These are phyloP conservation scores for Arthroderma sp. DNA, from an alignment of 2,329 filamentous ascomycete genomes.

Conservation along the genomic window DNA sequence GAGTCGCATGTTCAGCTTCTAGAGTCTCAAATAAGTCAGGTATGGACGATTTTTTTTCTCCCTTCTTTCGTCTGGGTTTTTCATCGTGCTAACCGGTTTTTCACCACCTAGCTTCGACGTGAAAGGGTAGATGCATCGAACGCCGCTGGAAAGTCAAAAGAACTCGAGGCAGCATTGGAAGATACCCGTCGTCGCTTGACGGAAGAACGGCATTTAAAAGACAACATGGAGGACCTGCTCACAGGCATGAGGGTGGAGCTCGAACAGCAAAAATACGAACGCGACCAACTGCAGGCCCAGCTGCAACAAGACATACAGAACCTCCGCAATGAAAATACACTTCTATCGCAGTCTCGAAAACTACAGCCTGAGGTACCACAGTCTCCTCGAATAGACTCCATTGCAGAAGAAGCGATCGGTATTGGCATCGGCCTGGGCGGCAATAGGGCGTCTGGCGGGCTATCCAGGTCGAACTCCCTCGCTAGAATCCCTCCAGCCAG, in stretches of 20 bases:
- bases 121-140: constrained; percentile 43
- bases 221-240: constrained; percentile 87
- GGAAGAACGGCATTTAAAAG: constrained; percentile 77
- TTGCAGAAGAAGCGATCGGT: constrained; percentile 46
- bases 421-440: constrained; percentile 2
- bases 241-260: constrained; percentile 73
- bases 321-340: constrained; percentile 41
- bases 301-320: constrained; percentile 75
- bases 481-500: constrained; percentile 41
- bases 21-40: constrained; percentile 62
- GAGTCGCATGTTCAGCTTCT: constrained; percentile 76
- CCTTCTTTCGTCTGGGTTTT: neutral
- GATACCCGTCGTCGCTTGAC: constrained; percentile 68
- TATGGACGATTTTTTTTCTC: constrained; percentile 22
- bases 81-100: constrained; percentile 13
- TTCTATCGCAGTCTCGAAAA: constrained; percentile 31
- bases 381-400: constrained; percentile 45
- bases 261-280: constrained; percentile 69
- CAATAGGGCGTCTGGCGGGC: constrained; percentile 36
- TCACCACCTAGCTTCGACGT: constrained; percentile 34
- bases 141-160: constrained; percentile 50
- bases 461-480: constrained; percentile 56
- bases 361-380: constrained; percentile 34
- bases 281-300: constrained; percentile 63
- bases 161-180: constrained; percentile 69